Percentiles rank a stretch among this genome's conserved stretches.
phyloP scores from a whole-genome alignment of 2,329 filamentous ascomycete genomes.

The Cordyceps tenuipes region DNA sequence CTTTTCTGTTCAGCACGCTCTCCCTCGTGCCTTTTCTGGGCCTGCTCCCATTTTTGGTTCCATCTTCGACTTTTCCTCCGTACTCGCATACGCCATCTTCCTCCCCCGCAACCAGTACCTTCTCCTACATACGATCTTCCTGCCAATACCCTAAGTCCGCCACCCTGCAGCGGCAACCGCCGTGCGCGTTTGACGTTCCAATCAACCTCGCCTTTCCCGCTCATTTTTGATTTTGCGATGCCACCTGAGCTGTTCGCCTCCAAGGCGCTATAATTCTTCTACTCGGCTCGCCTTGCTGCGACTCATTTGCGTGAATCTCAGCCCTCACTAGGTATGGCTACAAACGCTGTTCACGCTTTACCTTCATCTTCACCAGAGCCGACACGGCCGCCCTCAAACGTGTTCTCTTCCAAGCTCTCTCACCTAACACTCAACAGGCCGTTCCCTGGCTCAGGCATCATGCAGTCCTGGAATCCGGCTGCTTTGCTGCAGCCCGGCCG shows the following conservation, averaged over 20 bases:
- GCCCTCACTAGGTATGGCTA: slow-evolving; percentile 1
- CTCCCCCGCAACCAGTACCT: background rate
- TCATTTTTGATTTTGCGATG: background rate
- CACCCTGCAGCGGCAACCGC: background rate
- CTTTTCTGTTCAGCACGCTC: background rate
- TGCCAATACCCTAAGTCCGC: background rate
- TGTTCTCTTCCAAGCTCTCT: background rate
- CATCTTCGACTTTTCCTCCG: background rate
- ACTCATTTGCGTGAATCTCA: background rate
- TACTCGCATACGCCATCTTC: background rate
- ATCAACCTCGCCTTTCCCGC: background rate
- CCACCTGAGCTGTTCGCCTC: background rate
- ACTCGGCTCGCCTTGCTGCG: background rate
- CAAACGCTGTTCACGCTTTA: slow-evolving; percentile 4
- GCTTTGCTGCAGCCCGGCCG: slow-evolving; percentile 31
- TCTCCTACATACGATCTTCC: background rate
- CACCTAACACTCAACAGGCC: slow-evolving; percentile 19
- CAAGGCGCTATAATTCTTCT: slow-evolving; percentile 1
- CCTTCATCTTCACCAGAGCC: background rate
- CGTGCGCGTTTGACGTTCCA: background rate
- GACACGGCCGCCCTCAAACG: background rate
- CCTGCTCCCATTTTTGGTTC: slow-evolving; percentile 5
- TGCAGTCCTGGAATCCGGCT: slow-evolving; percentile 34
- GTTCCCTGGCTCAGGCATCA: slow-evolving; percentile 18
- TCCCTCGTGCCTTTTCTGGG: slow-evolving; percentile 7